phyloP scores from a whole-genome alignment of 2,329 filamentous ascomycete species.

The Penicillium sp. region DNA sequence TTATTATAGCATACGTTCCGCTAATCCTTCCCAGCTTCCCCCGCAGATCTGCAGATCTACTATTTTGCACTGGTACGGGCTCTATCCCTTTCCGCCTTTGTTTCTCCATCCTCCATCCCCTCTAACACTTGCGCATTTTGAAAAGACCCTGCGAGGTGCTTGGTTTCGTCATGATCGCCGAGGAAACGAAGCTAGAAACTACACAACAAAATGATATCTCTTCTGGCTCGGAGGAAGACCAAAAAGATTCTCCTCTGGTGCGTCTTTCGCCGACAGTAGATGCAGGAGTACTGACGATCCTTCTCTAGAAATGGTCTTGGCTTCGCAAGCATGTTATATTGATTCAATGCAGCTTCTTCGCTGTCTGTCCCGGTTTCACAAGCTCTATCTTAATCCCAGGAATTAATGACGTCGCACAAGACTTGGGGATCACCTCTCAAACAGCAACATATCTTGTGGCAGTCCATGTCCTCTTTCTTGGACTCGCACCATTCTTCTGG shows the following conservation, averaged over 20 bases:
- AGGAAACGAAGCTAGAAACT: background rate
- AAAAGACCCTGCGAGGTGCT: background rate
- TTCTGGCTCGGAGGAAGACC: background rate
- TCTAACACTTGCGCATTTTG: background rate
- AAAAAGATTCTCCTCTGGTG: background rate
- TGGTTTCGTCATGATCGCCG: background rate
- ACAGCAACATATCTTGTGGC: background rate
- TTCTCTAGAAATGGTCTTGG: background rate
- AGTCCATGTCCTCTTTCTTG: conserved; percentile 1
- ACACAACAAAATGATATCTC: background rate
- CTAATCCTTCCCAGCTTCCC: background rate
- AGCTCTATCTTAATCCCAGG: background rate
- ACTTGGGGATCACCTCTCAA: background rate
- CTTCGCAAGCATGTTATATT: background rate
- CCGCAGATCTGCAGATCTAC: background rate
- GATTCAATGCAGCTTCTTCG: background rate
- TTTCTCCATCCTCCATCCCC: background rate
- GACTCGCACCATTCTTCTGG: background rate
- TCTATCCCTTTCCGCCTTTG: background rate
- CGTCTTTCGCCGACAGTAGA: background rate
- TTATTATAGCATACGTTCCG: background rate
- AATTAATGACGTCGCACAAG: background rate
- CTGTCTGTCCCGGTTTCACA: background rate
- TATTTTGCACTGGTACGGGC: background rate
- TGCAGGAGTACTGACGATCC: background rate